These are phyloP conservation scores for Aurantiochytrium sp. DNA, from an alignment of 108 stramenopile genomes.

Conservation along the genomic window DNA sequence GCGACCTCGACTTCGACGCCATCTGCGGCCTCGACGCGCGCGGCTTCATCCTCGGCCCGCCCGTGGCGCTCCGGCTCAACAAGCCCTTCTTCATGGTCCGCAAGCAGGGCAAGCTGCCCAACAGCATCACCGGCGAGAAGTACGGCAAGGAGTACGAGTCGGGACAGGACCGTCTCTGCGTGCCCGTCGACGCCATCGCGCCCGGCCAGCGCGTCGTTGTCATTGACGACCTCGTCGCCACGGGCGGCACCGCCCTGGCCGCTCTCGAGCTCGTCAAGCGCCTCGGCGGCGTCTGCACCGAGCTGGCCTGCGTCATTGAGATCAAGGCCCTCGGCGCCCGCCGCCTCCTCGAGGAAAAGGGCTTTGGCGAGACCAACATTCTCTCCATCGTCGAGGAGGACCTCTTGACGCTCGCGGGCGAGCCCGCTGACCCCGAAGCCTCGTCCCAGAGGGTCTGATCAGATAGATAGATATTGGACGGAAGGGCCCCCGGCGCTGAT, in stretches of 20 bases:
- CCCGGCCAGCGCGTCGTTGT: conserved; percentile 79
- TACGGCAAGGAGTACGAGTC: conserved; percentile 90
- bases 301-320: conserved; percentile 14
- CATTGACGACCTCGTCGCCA: conserved; percentile 95
- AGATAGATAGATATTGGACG: too few relatives aligned
- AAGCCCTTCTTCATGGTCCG: conserved; percentile 97
- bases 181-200: conserved; percentile 77
- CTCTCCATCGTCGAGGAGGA: neutral
- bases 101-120: conserved; percentile 96
- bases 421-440: neutral
- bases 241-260: conserved; percentile 79
- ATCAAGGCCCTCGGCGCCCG: neutral
- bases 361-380: neutral
- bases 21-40: conserved; percentile 89
- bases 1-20: conserved; percentile 70
- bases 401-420: neutral
- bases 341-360: neutral
- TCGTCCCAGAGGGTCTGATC: neutral
- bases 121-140: conserved; percentile 67
- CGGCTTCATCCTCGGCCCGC: conserved; percentile 92
- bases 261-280: conserved; percentile 13
- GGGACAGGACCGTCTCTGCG: conserved; percentile 76
- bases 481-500: too few relatives aligned
- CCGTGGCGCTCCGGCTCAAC: conserved; percentile 86
- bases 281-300: neutral